phyloP scores from a whole-genome alignment of 345 rosid species.

The Toxicodendron radicans region DNA sequence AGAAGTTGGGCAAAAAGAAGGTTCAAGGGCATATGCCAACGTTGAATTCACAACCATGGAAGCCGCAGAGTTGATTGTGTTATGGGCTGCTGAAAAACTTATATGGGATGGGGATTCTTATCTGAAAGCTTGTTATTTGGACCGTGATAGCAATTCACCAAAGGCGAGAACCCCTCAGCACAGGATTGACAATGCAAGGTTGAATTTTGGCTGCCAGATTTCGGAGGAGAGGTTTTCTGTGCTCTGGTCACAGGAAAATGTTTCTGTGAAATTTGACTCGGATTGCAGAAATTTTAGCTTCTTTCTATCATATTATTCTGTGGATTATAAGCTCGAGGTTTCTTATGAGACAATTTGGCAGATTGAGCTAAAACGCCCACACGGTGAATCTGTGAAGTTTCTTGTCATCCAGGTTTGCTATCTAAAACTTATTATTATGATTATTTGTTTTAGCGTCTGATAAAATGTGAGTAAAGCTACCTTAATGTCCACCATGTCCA shows the following conservation, averaged over 20 bases:
- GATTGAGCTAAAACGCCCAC: conserved; percentile 30
- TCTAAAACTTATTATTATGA: neutral
- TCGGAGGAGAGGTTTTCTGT: conserved; percentile 28
- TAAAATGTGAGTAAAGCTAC: no score
- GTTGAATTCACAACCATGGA: conserved; percentile 38
- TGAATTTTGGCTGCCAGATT: conserved; percentile 47
- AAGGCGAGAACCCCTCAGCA: conserved; percentile 25
- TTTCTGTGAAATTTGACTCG: conserved; percentile 30
- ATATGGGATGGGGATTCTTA: conserved; percentile 21
- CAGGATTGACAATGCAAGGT: conserved; percentile 16
- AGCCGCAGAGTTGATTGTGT: conserved; percentile 25
- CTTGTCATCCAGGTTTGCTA: conserved; percentile 43
- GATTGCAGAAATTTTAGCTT: conserved; percentile 32
- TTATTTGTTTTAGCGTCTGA: neutral
- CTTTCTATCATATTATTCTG: conserved; percentile 11
- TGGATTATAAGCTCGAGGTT: conserved; percentile 44
- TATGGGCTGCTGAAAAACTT: conserved; percentile 4
- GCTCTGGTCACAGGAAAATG: conserved; percentile 34
- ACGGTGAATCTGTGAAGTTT: conserved; percentile 18
- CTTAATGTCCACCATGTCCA: no score
- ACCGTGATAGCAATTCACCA: conserved; percentile 29
- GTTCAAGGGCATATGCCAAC: conserved; percentile 27
- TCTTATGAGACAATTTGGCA: conserved; percentile 48
- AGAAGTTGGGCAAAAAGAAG: conserved; percentile 23
- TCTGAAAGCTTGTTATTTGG: conserved; percentile 25